A percentile compares a stretch with the other conserved stretches of the same genome.
Conservation (phyloP, 768 basidiomycete genomes). For the Lactarius hengduanensis region DNA sequence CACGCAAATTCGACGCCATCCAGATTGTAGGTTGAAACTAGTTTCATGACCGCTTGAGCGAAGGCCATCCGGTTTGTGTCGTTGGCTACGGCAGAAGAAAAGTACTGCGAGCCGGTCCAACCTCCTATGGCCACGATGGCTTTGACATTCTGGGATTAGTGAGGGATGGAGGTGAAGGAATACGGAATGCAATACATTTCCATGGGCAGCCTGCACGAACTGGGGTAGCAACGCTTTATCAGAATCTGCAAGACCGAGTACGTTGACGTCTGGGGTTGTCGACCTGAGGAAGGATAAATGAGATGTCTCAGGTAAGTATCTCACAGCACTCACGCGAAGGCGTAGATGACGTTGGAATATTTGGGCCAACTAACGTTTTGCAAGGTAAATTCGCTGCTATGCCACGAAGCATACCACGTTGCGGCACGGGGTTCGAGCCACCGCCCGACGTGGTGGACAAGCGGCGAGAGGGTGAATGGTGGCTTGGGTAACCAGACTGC, state of each 20-base stretch:
- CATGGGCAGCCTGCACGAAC: conserved; percentile 30
- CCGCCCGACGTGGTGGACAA: neutral
- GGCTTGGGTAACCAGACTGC: neutral
- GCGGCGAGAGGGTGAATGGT: too few species aligned
- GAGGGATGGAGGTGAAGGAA: neutral
- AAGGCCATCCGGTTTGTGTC: conserved; percentile 21
- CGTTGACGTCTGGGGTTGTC: conserved; percentile 27
- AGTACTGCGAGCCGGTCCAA: conserved; percentile 23
- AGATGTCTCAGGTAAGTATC: neutral
- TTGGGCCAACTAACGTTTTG: conserved; percentile 52
- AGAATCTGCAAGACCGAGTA: conserved; percentile 31
- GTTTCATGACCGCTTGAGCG: conserved; percentile 1
- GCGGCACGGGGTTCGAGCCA: conserved; percentile 36
- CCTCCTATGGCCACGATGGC: conserved; percentile 25
- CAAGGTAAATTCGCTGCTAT: conserved; percentile 42
- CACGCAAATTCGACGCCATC: conserved; percentile 28
- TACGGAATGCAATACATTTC: conserved; percentile 20
- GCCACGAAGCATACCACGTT: conserved; percentile 60
- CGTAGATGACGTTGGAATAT: conserved; percentile 55
- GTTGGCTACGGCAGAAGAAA: conserved; percentile 21
- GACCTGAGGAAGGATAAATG: conserved; percentile 3
- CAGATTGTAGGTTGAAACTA: conserved; percentile 12
- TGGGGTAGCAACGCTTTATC: conserved; percentile 31
- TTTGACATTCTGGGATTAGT: conserved; percentile 15
- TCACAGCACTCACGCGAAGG: conserved; percentile 55